Percentiles rank a stretch among this genome's conserved stretches.
These are phyloP conservation scores for Turritis glabra DNA, from an alignment of 345 rosid species.

Conservation along the genomic window DNA sequence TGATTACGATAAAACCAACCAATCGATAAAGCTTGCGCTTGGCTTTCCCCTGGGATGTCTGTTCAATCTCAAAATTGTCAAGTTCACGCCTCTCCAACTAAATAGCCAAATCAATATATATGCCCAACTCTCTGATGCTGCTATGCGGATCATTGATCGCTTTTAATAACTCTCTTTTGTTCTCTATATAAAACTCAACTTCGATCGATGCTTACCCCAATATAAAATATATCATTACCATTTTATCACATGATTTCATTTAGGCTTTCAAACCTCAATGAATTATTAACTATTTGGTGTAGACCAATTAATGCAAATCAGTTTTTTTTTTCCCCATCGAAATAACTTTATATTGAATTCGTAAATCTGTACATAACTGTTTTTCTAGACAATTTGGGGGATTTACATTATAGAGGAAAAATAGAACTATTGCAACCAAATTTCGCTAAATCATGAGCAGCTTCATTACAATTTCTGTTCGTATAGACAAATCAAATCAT, in stretches of 20 bases:
- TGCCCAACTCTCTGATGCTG: conserved; percentile 9
- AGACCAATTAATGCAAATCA: no score
- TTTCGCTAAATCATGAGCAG: no score
- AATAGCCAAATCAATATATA: neutral
- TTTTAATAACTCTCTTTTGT: neutral
- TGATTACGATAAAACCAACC: neutral
- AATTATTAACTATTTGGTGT: no score
- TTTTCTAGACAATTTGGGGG: no score
- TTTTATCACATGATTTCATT: neutral
- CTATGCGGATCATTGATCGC: conserved; percentile 24
- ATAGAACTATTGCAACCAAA: no score
- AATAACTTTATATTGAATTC: no score
- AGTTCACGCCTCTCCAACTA: neutral
- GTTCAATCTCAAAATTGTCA: neutral
- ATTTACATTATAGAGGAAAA: no score
- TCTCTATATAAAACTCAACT: neutral
- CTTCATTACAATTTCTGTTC: no score
- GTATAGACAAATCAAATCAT: no score
- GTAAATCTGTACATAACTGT: no score
- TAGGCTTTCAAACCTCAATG: no score
- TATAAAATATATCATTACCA: neutral
- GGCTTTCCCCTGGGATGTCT: neutral
- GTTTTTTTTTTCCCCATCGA: no score
- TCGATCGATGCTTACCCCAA: neutral
- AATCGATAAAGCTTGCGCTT: neutral